Percentiles rank a stretch among this genome's conserved stretches.
phyloP scores from a whole-genome alignment of 441 rosid genomes.

The Eutrema salsugineum region DNA sequence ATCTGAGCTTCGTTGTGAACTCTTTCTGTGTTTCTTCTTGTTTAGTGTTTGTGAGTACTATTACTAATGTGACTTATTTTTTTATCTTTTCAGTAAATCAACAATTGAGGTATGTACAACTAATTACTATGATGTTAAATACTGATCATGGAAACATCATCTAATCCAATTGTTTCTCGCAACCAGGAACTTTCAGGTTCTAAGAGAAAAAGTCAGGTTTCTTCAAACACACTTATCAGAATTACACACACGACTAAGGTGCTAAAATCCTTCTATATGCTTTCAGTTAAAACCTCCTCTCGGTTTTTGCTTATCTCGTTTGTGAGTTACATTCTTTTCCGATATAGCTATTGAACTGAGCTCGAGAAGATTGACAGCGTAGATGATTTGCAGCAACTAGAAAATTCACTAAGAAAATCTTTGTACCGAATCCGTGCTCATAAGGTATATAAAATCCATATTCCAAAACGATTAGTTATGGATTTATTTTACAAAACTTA shows the following conservation, averaged over 20 bases:
- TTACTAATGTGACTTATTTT: constrained; percentile 15
- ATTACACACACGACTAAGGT: constrained; percentile 65
- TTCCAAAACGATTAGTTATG: neutral
- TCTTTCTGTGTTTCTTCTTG: neutral
- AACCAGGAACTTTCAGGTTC: constrained; percentile 38
- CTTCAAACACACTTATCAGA: constrained; percentile 61
- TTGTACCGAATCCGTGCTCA: constrained; percentile 49
- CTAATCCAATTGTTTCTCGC: neutral
- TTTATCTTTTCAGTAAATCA: constrained; percentile 53
- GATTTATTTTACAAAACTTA: constrained; percentile 3
- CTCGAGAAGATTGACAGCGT: constrained; percentile 46
- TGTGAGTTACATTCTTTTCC: neutral
- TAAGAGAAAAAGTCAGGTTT: constrained; percentile 46
- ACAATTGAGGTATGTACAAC: constrained; percentile 55
- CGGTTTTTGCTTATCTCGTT: constrained; percentile 3
- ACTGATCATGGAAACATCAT: neutral
- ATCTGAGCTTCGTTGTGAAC: neutral
- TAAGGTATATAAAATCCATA: constrained; percentile 50
- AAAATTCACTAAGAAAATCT: constrained; percentile 56
- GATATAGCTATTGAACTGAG: constrained; percentile 54
- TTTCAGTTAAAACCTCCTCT: neutral
- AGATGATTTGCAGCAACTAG: constrained; percentile 61
- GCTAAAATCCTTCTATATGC: constrained; percentile 7
- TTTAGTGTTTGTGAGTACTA: neutral
- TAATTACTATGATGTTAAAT: neutral